Evolutionary conservation across 495 filamentous ascomycete species (phyloP).

Genomic region (Platismatia glauca): DNA sequence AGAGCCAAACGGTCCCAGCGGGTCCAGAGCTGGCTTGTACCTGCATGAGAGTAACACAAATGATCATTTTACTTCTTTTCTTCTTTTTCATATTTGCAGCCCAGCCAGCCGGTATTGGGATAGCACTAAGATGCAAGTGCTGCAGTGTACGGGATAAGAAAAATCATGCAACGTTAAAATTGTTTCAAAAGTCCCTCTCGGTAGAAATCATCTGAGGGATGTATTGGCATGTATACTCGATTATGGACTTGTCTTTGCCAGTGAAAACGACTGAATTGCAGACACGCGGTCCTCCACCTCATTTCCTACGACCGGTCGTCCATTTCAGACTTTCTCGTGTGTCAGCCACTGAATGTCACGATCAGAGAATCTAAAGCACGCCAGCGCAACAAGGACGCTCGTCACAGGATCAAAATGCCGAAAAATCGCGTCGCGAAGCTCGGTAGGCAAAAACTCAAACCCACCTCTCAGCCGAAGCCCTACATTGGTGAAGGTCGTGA

Average conservation of each 20-base stretch:
- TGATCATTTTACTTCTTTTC: too few relatives aligned
- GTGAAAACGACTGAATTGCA: not conserved
- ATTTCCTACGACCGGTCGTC: not conserved
- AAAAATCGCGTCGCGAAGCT: constrained; percentile 10
- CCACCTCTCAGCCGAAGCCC: constrained; percentile 14
- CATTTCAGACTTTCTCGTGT: constrained; percentile 14
- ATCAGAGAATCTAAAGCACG: constrained; percentile 15
- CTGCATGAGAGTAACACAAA: too few relatives aligned
- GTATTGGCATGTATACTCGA: not conserved
- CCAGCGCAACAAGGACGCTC: constrained; percentile 11
- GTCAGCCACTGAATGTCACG: constrained; percentile 18
- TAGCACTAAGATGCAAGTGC: too few relatives aligned
- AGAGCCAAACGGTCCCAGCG: too few relatives aligned
- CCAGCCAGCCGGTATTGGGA: not conserved
- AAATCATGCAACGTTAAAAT: not conserved
- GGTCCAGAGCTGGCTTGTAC: too few relatives aligned
- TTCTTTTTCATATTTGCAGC: too few relatives aligned
- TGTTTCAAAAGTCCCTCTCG: not conserved
- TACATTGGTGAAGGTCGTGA: constrained; percentile 13
- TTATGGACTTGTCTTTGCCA: not conserved
- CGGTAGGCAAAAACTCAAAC: constrained; percentile 8
- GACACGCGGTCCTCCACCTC: not conserved
- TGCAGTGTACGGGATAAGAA: not conserved
- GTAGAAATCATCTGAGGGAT: not conserved
- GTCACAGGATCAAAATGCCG: constrained; percentile 12